A percentile compares a stretch with the other conserved stretches of the same genome.
These are phyloP conservation scores for Stevia rebaudiana DNA, from an alignment of 140 eudicot genomes.

Conservation along the genomic window DNA sequence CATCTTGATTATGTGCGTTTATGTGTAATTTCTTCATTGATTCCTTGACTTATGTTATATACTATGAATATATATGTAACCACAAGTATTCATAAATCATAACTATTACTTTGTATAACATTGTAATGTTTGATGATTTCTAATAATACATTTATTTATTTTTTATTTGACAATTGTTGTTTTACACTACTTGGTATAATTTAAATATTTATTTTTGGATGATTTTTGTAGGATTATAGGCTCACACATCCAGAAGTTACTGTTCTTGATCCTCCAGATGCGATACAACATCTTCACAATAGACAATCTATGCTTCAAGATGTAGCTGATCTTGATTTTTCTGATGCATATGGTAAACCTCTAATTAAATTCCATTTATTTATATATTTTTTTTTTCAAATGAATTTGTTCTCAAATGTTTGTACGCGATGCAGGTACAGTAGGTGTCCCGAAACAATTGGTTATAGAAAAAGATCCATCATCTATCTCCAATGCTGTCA, in stretches of 20 bases:
- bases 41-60: background rate
- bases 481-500: conserved; percentile 69
- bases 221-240: conserved; percentile 63
- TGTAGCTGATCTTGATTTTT: conserved; percentile 78
- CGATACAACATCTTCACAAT: conserved; percentile 78
- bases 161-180: background rate
- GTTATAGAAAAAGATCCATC: conserved; percentile 77
- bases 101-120: background rate
- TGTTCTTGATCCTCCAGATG: conserved; percentile 93
- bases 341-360: conserved; percentile 59
- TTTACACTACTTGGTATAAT: background rate
- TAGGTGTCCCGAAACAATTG: conserved; percentile 82
- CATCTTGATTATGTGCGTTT: background rate
- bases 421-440: conserved; percentile 49
- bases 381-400: background rate
- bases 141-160: background rate
- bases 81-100: background rate
- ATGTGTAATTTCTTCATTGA: background rate
- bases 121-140: background rate
- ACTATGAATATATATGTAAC: background rate
- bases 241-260: conserved; percentile 85
- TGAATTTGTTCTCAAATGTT: conserved; percentile 7
- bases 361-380: background rate
- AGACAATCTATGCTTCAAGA: conserved; percentile 93
- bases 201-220: background rate